Evolutionary conservation across 2,329 filamentous ascomycete species (phyloP).

Genomic region (Didymella exigua): DNA sequence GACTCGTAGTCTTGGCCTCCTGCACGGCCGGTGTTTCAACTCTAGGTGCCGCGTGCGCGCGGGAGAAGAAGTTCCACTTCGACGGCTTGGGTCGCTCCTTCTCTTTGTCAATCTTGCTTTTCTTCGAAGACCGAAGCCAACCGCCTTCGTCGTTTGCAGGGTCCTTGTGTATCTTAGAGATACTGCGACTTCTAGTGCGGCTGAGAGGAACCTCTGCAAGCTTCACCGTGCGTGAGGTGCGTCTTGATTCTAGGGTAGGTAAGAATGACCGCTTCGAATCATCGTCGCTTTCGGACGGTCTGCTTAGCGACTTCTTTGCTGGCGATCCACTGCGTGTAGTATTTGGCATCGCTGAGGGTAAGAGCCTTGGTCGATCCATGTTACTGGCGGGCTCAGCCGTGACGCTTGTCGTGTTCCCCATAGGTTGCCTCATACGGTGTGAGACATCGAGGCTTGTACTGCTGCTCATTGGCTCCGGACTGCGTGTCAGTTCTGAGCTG

Average conservation of each 20-base stretch:
- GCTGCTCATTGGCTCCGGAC: conserved; percentile 46
- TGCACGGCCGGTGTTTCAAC: conserved; percentile 40
- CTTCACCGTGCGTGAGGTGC: conserved; percentile 38
- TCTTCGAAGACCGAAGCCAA: conserved; percentile 46
- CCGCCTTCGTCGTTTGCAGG: conserved; percentile 44
- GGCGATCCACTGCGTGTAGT: conserved; percentile 40
- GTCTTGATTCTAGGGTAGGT: conserved; percentile 35
- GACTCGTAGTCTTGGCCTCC: conserved; percentile 49
- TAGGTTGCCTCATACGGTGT: conserved; percentile 15
- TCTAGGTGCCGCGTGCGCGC: conserved; percentile 51
- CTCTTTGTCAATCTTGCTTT: conserved; percentile 31
- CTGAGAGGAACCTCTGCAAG: conserved; percentile 26
- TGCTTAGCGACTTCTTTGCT: conserved; percentile 35
- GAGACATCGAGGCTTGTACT: conserved; percentile 43
- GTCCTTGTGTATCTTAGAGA: conserved; percentile 32
- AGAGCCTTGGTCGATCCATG: conserved; percentile 33
- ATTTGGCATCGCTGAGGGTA: conserved; percentile 49
- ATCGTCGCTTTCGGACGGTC: conserved; percentile 47
- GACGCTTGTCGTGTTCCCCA: conserved; percentile 30
- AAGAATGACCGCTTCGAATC: conserved; percentile 44
- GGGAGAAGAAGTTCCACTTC: conserved; percentile 66
- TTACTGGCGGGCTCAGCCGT: conserved; percentile 25
- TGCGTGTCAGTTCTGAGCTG: conserved; percentile 44
- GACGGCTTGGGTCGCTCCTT: conserved; percentile 46
- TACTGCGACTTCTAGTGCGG: conserved; percentile 20